phyloP scores from a whole-genome alignment of 345 rosid genomes.

The Salix caprea region DNA sequence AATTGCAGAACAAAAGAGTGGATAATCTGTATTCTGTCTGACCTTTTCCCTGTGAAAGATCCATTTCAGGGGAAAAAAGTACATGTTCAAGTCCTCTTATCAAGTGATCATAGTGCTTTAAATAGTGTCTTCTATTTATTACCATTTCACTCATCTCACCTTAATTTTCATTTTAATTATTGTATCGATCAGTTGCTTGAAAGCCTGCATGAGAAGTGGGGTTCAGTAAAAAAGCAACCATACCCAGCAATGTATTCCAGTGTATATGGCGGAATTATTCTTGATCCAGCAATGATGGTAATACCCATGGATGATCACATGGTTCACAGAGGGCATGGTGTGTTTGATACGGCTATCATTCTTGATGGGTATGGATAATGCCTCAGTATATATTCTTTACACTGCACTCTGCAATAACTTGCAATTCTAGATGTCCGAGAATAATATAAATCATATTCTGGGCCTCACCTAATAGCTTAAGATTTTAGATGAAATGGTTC shows the following conservation, averaged over 20 bases:
- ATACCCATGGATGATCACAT: constrained; percentile 74
- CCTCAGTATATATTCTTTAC: not conserved
- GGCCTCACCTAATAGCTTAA: too few species aligned
- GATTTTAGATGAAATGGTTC: too few species aligned
- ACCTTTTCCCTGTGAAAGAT: too few species aligned
- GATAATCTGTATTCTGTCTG: not conserved
- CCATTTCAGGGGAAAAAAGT: too few species aligned
- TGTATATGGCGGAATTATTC: constrained; percentile 55
- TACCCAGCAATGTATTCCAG: constrained; percentile 76
- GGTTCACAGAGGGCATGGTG: constrained; percentile 75
- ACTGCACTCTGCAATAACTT: not conserved
- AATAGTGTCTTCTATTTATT: not conserved
- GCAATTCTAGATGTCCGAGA: not conserved
- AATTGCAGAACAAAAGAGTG: not conserved
- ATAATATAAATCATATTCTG: too few species aligned
- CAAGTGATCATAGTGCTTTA: too few species aligned
- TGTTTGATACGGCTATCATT: constrained; percentile 64
- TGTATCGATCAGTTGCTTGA: constrained; percentile 43
- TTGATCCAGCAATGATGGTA: constrained; percentile 68
- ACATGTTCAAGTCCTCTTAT: too few species aligned
- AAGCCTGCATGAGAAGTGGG: constrained; percentile 57
- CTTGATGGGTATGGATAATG: constrained; percentile 45
- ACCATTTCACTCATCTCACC: not conserved
- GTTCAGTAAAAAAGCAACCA: constrained; percentile 42
- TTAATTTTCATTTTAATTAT: not conserved